A percentile compares a stretch with the other conserved stretches of the same genome.
Conservation (phyloP, 2,329 filamentous ascomycete species). For the Fusarium sp. region DNA sequence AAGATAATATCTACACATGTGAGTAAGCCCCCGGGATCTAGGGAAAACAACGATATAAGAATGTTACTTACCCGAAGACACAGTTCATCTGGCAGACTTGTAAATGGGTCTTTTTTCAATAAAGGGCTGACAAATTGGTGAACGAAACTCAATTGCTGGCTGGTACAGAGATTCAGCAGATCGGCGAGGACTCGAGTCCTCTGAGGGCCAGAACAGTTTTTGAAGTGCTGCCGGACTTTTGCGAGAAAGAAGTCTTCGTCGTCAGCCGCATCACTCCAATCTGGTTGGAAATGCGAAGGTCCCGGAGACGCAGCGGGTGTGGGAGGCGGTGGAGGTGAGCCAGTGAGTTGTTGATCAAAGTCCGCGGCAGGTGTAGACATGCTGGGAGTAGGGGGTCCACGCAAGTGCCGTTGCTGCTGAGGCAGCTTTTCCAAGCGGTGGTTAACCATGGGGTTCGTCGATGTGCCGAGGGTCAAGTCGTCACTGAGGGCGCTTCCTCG, state of each 20-base stretch:
- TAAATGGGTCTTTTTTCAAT: slow-evolving; percentile 96
- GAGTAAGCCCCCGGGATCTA: neutral
- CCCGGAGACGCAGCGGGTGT: slow-evolving; percentile 73
- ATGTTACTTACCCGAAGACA: slow-evolving; percentile 80
- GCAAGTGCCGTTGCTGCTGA: slow-evolving; percentile 51
- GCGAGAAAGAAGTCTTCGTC: slow-evolving; percentile 85
- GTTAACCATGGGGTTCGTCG: slow-evolving; percentile 55
- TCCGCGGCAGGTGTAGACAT: slow-evolving; percentile 72
- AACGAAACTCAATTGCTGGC: slow-evolving; percentile 93
- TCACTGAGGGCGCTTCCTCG: slow-evolving; percentile 67
- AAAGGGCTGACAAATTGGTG: slow-evolving; percentile 94
- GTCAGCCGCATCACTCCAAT: slow-evolving; percentile 81
- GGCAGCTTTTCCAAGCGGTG: slow-evolving; percentile 62
- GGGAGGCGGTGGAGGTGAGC: slow-evolving; percentile 70
- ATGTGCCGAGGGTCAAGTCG: slow-evolving; percentile 64
- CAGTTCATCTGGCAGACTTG: slow-evolving; percentile 88
- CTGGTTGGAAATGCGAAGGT: slow-evolving; percentile 67
- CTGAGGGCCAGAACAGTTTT: slow-evolving; percentile 77
- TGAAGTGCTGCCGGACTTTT: slow-evolving; percentile 82
- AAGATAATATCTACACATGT: slow-evolving; percentile 81
- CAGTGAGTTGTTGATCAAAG: slow-evolving; percentile 68
- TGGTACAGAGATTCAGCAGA: slow-evolving; percentile 92
- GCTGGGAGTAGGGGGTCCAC: slow-evolving; percentile 72
- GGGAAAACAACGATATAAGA: neutral
- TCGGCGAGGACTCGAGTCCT: slow-evolving; percentile 86